These are phyloP conservation scores for Lentinula boryana DNA, from an alignment of 768 basidiomycete genomes.

Conservation along the genomic window DNA sequence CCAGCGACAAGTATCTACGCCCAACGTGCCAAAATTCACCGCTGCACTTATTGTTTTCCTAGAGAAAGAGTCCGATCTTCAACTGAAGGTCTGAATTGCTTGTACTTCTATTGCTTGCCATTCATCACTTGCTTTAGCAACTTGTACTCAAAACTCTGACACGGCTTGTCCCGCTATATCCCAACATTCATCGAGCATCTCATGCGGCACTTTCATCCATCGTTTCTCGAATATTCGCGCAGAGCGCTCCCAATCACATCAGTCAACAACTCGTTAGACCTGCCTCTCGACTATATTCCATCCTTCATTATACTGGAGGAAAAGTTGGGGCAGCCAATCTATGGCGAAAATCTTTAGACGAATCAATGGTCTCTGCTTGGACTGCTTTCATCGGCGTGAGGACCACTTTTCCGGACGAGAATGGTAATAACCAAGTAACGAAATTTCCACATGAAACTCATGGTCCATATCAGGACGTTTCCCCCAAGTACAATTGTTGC, in stretches of 20 bases:
- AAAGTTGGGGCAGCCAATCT: conserved; percentile 67
- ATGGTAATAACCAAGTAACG: conserved; percentile 22
- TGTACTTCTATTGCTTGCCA: neutral
- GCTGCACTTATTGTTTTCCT: conserved; percentile 48
- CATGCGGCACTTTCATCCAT: conserved; percentile 47
- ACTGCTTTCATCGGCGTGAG: conserved; percentile 51
- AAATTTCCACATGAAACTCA: neutral
- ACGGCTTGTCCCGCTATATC: conserved; percentile 58
- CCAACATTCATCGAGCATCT: conserved; percentile 56
- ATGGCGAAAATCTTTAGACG: conserved; percentile 75
- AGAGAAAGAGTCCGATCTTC: conserved; percentile 43
- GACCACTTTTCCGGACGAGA: conserved; percentile 48
- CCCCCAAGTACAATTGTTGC: neutral
- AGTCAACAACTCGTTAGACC: conserved; percentile 33
- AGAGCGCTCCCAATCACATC: conserved; percentile 39
- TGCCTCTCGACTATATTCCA: conserved; percentile 53
- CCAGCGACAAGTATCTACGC: conserved; percentile 70
- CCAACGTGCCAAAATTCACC: conserved; percentile 70
- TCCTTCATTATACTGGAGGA: conserved; percentile 68
- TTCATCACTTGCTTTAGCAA: conserved; percentile 25
- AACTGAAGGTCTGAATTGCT: conserved; percentile 43
- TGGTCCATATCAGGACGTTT: neutral
- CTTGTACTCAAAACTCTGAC: conserved; percentile 42
- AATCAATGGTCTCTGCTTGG: conserved; percentile 62
- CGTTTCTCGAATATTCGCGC: conserved; percentile 51